Evolutionary conservation across 441 rosid genomes (phyloP), one percentile per base, ranked within the genome.

Genomic region (Corymbia citriodora): DNA sequence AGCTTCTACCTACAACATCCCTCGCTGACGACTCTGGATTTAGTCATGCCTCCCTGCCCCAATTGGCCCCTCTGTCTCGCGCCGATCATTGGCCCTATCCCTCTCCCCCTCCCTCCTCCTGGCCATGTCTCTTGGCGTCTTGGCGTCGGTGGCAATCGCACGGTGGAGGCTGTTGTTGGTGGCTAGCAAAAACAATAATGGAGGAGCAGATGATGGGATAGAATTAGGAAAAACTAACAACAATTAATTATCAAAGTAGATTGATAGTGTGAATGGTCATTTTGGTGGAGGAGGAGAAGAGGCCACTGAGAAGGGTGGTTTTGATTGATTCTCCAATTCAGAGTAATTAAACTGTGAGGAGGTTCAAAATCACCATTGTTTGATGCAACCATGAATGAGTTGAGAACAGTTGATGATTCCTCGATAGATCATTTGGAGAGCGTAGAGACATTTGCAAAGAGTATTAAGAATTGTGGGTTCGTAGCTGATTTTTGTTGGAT

Each of bases 61-160:
- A 96, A 92, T 74, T 92, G 96, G 50, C 96, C 96, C 23, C 90
- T 95, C 79, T 94, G 96, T 86, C 95, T 96, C 55, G 95, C 94
- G 21, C 91, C 88, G 19, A 93, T 97, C 31, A 92, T 96, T 12
- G 55, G 59, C 6, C 81, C 57, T 13, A 5, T 10, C 33, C 33
- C 33, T 33, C 33, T 33, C 33, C 33, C 19, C 14, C 40, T 19
- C 59, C 12, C 89, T 9, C 19, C 61, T 87, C 83, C 21, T 94
- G 90, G 45, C 25, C 83, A 12, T 29, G 70, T 63, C 33, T 63
- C 89, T 81, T 59, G 74, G 54, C 65, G 70, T 88, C 10, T 94
- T 81, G 68, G 83, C 29, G 53, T 57, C 16, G 63, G 18, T 19
- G 40, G 53, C 81, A 90, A 27, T 63, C 52, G 89, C 91, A 55